Evolutionary conservation across 441 rosid species (phyloP).

Genomic region (Populus hybrid): DNA sequence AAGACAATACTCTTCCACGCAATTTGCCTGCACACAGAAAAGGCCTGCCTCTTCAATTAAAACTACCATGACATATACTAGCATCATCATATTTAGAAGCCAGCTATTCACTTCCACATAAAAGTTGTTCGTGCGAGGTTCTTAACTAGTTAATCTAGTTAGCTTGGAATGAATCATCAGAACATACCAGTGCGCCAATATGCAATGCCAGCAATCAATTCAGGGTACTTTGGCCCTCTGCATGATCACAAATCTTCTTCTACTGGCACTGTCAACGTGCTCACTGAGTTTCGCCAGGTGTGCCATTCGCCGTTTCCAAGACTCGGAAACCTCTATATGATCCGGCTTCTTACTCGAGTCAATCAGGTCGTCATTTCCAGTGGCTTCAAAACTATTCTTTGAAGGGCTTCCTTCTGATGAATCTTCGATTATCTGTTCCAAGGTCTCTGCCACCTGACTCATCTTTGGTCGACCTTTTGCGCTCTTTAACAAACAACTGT

Average conservation of each 20-base stretch:
- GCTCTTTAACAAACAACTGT: conserved; percentile 52
- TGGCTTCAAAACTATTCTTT: conserved; percentile 13
- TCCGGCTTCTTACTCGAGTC: conserved; percentile 22
- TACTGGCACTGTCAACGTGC: conserved; percentile 37
- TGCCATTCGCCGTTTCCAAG: conserved; percentile 57
- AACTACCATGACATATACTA: too few relatives aligned
- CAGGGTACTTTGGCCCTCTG: conserved; percentile 44
- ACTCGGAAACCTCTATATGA: conserved; percentile 28
- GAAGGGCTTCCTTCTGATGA: conserved; percentile 19
- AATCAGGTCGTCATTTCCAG: conserved; percentile 19
- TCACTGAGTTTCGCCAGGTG: conserved; percentile 54
- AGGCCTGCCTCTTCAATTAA: too few relatives aligned
- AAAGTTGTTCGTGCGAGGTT: too few relatives aligned
- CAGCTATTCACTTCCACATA: too few relatives aligned
- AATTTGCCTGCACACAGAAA: too few relatives aligned
- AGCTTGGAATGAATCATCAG: not conserved
- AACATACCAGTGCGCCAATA: not conserved
- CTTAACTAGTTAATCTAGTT: too few relatives aligned
- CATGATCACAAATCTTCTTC: conserved; percentile 47
- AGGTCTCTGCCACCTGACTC: conserved; percentile 55
- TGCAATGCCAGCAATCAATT: not conserved
- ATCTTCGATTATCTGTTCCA: conserved; percentile 47
- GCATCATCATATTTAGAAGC: too few relatives aligned
- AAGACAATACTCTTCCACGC: too few relatives aligned
- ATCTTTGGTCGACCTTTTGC: conserved; percentile 67